Evolutionary conservation across 768 basidiomycete species (phyloP), one percentile per base, ranked within the genome.

Genomic region (Strobilomyces dryophilus): DNA sequence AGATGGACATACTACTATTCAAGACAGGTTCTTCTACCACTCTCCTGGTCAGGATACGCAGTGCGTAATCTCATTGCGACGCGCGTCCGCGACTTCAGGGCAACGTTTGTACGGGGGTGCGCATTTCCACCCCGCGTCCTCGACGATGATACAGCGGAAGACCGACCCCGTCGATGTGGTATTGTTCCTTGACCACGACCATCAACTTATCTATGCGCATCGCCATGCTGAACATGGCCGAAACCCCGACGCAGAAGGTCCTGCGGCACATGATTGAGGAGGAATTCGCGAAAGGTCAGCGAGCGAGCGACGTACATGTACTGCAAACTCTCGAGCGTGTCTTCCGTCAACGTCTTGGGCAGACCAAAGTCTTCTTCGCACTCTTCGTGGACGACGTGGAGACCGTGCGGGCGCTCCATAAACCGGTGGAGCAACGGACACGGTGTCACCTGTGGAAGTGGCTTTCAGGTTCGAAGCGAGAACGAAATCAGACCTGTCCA

Each of bases 391-490:
- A 89, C 79, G n/a, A 91, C 76, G 51, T 87, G 79, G 47, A 87
- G 61, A 2, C 86, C 84, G 50, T 86, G 79, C 45, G 74, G 75
- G 47, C 71, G 64, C 17, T 71, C 65, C 66, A 75, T 69, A 50
- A 78, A 80, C 1, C 78, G 74, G 47, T 77, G 67, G 8, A 79
- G 65, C 12, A 79, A 71, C 2, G 83, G 91, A 59, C 85, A 87
- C 0, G 92, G 90, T 3, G 90, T 93, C 51, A 94, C 87, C 62
- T 94, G 92, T 0, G 92, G 92, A 3, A 94, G 73, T 0, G 92
- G 83, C 93, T 94, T 73, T 3, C 89, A 90, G 0, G 86, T 85
- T 15, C 85, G 79, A 17, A 95, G 72, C 8, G 88, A 79, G 0
- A 83, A 84, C 0, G 90, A 85, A 47, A 90, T 83, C 79, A 95